Evolutionary conservation across 192 early-diverging fungal genomes (phyloP), one percentile per base, ranked within the genome.

Genomic region (Backusella psychrophila): DNA sequence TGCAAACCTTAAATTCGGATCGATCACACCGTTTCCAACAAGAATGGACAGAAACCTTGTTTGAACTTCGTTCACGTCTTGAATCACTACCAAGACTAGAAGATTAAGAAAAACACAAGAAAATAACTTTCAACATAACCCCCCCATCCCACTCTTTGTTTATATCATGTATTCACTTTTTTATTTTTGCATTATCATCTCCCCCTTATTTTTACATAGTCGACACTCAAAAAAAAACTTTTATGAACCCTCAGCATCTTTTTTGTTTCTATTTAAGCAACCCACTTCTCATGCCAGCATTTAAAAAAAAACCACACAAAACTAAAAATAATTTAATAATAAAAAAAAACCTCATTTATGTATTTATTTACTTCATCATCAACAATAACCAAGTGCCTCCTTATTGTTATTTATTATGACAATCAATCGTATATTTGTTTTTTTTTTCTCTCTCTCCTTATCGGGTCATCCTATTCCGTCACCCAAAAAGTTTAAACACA

Each of bases 1-100:
- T 71, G 44, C 70, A 49, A 23, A 71, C 29, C 15, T 71, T 49
- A 44, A 71, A 49, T 42, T 36, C 70, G 2, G 70, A 36, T 44
- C 26, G 42, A 31, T 41, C 70, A 14, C n/a, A 44, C 26, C 26
- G 29, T 41, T 71, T 71, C 21, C 39, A 39, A 17, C 42, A 31
- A 44, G 39, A 39, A 15, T 71, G 70, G 70, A 39, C 41, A 71
- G 35, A 39, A 33, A 44, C 41, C 12, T 44, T 71, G 14, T 26
- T 49, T 71, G 39, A 71, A 31, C 70, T 71, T 31, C 23, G 39
- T 23, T 46, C 42, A 17, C 21, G 36, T 49, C 42, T 71, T 17
- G 42, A 46, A 31, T 46, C 42, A 49, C 33, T 71, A 46, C 69
- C 69, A 44, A 31, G 29, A 29, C 12, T 59, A 59, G 56, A 59